phyloP scores from a whole-genome alignment of 2,329 filamentous ascomycete genomes.

The Botrytis pseudocinerea region DNA sequence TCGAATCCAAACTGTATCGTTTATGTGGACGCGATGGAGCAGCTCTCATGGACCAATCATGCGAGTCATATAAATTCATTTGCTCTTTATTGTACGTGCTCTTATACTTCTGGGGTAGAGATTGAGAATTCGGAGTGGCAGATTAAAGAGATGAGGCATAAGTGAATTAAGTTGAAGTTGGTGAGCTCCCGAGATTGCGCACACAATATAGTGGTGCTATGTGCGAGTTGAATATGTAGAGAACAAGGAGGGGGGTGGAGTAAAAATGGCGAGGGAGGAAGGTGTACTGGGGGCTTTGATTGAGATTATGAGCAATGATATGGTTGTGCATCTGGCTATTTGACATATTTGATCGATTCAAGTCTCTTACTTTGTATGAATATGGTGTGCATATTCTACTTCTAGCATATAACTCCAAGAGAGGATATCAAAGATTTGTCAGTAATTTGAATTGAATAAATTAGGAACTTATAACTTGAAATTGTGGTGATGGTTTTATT shows the following conservation, averaged over 20 bases:
- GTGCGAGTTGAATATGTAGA: too few relatives aligned
- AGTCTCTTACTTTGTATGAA: too few relatives aligned
- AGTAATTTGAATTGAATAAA: too few relatives aligned
- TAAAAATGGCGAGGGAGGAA: too few relatives aligned
- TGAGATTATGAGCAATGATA: too few relatives aligned
- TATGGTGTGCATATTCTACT: too few relatives aligned
- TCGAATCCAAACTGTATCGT: not conserved
- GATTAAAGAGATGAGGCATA: not conserved
- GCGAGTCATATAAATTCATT: fast-evolving
- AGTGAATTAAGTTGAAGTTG: fast-evolving
- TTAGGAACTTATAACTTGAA: not conserved
- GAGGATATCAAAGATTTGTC: too few relatives aligned
- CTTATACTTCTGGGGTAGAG: not conserved
- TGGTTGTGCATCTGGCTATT: too few relatives aligned
- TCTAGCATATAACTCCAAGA: too few relatives aligned
- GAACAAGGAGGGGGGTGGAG: too few relatives aligned
- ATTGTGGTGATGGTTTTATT: not conserved
- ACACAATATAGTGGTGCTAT: not conserved
- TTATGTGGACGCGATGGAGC: not conserved
- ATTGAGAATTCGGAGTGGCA: not conserved
- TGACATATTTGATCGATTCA: too few relatives aligned
- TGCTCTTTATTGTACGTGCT: not conserved
- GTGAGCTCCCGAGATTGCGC: not conserved
- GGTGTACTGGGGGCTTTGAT: too few relatives aligned
- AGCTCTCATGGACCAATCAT: not conserved